Base-by-base conservation (phyloP, 306 rosid species). In the Comarum palustre region DNA sequence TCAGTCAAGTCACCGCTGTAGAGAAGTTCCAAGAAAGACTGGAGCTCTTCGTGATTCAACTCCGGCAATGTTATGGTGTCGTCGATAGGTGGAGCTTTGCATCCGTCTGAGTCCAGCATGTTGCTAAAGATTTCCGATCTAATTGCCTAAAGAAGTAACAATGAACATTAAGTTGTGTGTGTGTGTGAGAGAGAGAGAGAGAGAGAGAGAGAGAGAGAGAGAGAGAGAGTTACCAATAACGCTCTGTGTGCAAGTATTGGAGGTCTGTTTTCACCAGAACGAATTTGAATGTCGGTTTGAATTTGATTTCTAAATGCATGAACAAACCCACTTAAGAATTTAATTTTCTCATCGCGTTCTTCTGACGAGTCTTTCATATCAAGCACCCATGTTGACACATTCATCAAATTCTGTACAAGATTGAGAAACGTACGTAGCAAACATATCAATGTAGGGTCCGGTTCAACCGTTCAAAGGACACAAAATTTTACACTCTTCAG, bases 61-160 rank as follows among this genome's bases (percentile, higher is more conserved):
- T 94, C 96, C 0, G 89, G 78, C 55, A 94, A 66, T 2, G 80
- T 81, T 34, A 91, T 79, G 38, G 73, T 36, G 74, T 83, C 83
- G 9, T 4, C 83, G 13, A 1, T 71, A 0, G 92, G 78, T 60
- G 92, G 68, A 3, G 96, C 84, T 61, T 88, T 94, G 84, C 89
- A 91, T 25, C 68, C 87, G 70, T 91, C 97, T 0, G 86, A 81
- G 17, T 89, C 97, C 3, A 94, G 75, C 80, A 91, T 80, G 83
- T 89, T 88, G 82, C 76, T 86, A 25, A 94, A 94, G 8, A 94
- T 80, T 60, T 89, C 92, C 73, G 96, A 94, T 79, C 96, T 85
- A 48, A 80, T 50, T 10, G 96, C 98, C 98, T 89, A 24, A 2
- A 31, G 1, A 31, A 31, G 34, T 31, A 31, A 31, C 34, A 31